These are phyloP conservation scores for Polyrhizophydium stewartii DNA, from an alignment of 371 early-diverging fungal genomes.

Conservation along the genomic window DNA sequence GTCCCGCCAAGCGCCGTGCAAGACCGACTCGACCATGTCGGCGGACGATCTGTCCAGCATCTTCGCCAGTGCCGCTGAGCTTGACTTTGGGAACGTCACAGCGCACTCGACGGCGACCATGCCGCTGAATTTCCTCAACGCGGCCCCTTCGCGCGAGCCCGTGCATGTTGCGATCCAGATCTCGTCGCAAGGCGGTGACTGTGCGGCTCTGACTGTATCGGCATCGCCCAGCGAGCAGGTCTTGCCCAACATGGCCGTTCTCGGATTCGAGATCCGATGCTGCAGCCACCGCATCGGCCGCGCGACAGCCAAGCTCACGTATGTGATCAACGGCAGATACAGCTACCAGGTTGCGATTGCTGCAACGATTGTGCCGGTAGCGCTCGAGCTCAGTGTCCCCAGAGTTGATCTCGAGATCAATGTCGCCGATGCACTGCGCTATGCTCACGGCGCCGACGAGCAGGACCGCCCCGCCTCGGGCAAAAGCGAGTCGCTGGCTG, in stretches of 20 bases:
- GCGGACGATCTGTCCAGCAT: slow-evolving; percentile 27
- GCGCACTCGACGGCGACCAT: slow-evolving; percentile 27
- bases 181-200: neutral
- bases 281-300: slow-evolving; percentile 12
- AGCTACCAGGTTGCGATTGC: slow-evolving; percentile 29
- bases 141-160: slow-evolving; percentile 14
- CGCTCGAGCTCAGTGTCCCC: slow-evolving; percentile 11
- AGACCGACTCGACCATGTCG: slow-evolving; percentile 21
- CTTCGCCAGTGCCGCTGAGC: slow-evolving; percentile 13
- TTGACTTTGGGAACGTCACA: slow-evolving; percentile 36
- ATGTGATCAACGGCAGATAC: slow-evolving; percentile 42
- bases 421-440: neutral
- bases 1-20: neutral
- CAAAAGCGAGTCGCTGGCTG: neutral
- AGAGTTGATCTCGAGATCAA: slow-evolving; percentile 9
- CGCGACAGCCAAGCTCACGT: slow-evolving; percentile 20
- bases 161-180: slow-evolving; percentile 21
- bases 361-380: slow-evolving; percentile 21
- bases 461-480: neutral
- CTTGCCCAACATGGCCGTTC: slow-evolving; percentile 24
- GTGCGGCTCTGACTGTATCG: too few relatives aligned
- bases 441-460: neutral
- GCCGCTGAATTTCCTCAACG: slow-evolving; percentile 36
- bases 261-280: slow-evolving; percentile 26
- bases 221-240: slow-evolving; percentile 4